Conservation (phyloP, 2,329 filamentous ascomycete species). For the Diaporthe sp. region DNA sequence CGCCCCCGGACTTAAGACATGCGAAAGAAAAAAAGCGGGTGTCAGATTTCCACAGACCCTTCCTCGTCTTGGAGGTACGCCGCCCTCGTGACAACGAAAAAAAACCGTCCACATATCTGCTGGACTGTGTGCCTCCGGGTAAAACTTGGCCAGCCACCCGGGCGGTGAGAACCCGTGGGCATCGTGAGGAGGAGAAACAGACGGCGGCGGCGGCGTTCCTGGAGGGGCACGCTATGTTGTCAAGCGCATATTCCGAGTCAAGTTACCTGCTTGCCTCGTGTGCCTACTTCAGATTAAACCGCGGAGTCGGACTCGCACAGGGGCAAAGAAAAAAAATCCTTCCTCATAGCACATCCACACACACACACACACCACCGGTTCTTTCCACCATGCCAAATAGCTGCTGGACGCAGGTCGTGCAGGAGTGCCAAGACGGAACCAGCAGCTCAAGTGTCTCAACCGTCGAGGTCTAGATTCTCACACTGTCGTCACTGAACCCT, state of each 20-base stretch:
- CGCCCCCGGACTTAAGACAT: neutral
- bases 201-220: no score
- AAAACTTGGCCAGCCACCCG: conserved; percentile 5
- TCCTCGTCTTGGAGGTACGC: neutral
- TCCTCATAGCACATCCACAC: neutral
- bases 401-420: neutral
- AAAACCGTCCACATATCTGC: neutral
- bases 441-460: conserved; percentile 28
- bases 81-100: neutral
- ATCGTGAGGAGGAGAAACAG: neutral
- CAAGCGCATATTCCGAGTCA: neutral
- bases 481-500: conserved; percentile 9
- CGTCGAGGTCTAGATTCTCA: conserved; percentile 19
- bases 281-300: neutral
- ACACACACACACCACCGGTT: neutral
- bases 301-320: conserved; percentile 11
- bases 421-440: conserved; percentile 26
- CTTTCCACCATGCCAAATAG: neutral
- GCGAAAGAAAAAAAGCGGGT: neutral
- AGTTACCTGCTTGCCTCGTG: neutral
- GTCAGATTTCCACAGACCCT: conserved; percentile 16
- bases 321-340: neutral
- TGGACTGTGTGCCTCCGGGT: neutral
- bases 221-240: neutral
- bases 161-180: neutral